These are phyloP conservation scores for Purshia tridentata DNA, from an alignment of 306 rosid species.

Conservation along the genomic window DNA sequence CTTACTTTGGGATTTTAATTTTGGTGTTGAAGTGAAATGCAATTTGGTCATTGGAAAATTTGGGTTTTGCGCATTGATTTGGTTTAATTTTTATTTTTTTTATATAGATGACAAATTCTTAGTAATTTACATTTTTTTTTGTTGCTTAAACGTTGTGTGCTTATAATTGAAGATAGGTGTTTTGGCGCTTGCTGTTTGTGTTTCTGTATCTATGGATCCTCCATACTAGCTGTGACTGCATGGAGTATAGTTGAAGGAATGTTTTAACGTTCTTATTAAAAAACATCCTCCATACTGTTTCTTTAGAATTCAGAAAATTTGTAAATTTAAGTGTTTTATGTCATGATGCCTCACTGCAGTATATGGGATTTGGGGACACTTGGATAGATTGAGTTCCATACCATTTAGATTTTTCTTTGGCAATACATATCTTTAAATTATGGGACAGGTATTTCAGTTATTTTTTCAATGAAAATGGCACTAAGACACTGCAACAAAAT, in stretches of 20 bases:
- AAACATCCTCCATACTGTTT: background rate
- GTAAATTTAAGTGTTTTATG: background rate
- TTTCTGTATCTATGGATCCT: slow-evolving; percentile 12
- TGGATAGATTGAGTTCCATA: background rate
- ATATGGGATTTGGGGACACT: background rate
- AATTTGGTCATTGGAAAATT: background rate
- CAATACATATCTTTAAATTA: background rate
- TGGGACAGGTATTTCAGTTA: background rate
- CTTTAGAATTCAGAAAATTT: background rate
- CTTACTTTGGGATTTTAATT: background rate
- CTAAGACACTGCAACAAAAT: background rate
- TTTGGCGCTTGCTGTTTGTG: background rate
- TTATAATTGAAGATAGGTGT: background rate
- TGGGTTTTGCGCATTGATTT: background rate
- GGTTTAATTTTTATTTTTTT: too few relatives aligned
- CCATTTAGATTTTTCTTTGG: too few relatives aligned
- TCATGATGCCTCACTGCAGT: background rate
- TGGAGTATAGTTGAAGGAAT: background rate
- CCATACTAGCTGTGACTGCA: background rate
- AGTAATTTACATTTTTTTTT: background rate
- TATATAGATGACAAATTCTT: background rate
- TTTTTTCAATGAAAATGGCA: background rate
- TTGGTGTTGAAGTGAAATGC: background rate
- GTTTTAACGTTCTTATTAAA: background rate
- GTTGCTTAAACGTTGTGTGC: background rate